These are phyloP conservation scores for Aspergillus sp. DNA, from an alignment of 2,329 filamentous ascomycete species.

Conservation along the genomic window DNA sequence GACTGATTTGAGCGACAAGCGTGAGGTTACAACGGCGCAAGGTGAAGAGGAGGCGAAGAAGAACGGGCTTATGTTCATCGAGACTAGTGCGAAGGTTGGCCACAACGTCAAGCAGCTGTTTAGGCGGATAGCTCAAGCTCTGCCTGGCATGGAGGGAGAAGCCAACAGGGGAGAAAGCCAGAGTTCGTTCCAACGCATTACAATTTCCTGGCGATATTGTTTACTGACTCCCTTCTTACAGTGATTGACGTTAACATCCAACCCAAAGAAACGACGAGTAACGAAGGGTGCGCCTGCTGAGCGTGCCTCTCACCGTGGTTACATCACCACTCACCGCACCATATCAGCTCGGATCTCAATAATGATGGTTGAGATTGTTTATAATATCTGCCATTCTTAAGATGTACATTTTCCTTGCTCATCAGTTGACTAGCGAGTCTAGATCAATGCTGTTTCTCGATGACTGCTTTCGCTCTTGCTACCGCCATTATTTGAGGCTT, in stretches of 20 bases:
- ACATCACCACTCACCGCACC: constrained; percentile 8
- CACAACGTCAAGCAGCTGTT: constrained; percentile 98
- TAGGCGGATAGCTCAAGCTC: constrained; percentile 94
- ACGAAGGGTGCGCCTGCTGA: constrained; percentile 72
- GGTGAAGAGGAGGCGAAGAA: constrained; percentile 98
- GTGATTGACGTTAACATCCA: constrained; percentile 94
- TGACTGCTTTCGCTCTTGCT: background rate
- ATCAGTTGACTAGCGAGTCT: constrained; percentile 34
- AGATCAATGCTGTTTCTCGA: constrained; percentile 20
- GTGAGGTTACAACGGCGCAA: constrained; percentile 93
- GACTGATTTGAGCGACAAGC: constrained; percentile 97
- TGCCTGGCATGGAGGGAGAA: constrained; percentile 95
- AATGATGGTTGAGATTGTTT: constrained; percentile 33
- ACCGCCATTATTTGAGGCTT: constrained; percentile 3
- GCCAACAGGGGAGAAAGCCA: constrained; percentile 75
- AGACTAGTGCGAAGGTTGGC: constrained; percentile 95
- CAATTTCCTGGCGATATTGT: background rate
- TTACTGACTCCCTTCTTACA: constrained; percentile 41
- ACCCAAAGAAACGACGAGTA: constrained; percentile 63
- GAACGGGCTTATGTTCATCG: constrained; percentile 97
- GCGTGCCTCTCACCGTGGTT: constrained; percentile 12
- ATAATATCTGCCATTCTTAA: constrained; percentile 38
- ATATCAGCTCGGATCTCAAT: constrained; percentile 23
- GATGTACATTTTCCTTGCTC: constrained; percentile 39
- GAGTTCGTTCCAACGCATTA: constrained; percentile 58